Evolutionary conservation across 768 basidiomycete genomes (phyloP).

Genomic region (Collybiopsis confluens): DNA sequence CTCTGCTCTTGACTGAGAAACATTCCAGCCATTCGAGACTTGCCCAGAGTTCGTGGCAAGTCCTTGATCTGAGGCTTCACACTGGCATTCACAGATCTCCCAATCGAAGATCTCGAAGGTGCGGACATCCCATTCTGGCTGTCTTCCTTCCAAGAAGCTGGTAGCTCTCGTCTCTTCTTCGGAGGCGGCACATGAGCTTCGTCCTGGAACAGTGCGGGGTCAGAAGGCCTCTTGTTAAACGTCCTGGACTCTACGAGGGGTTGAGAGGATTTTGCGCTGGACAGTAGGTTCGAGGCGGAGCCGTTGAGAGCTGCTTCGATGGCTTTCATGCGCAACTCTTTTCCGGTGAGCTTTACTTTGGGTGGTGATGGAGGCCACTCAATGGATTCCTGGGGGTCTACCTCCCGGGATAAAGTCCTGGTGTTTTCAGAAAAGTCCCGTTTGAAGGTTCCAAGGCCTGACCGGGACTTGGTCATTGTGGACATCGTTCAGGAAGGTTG

Average conservation of each 20-base stretch:
- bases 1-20: constrained; percentile 84
- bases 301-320: constrained; percentile 54
- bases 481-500: neutral
- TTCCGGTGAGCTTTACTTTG: constrained; percentile 14
- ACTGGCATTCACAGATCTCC: neutral
- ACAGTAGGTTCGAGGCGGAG: constrained; percentile 2
- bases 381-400: neutral
- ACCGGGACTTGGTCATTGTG: constrained; percentile 28
- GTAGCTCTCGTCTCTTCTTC: constrained; percentile 58
- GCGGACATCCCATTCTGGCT: constrained; percentile 3
- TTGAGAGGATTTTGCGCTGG: constrained; percentile 15
- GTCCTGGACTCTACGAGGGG: constrained; percentile 25
- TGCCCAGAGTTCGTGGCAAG: neutral
- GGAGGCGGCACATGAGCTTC: constrained; percentile 20
- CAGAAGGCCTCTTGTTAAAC: constrained; percentile 35
- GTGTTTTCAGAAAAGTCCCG: constrained; percentile 57
- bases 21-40: constrained; percentile 34
- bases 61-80: constrained; percentile 18
- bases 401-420: constrained; percentile 12
- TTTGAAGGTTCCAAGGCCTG: constrained; percentile 56
- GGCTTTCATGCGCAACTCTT: constrained; percentile 43
- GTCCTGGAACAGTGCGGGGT: constrained; percentile 11
- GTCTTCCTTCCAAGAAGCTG: constrained; percentile 41
- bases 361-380: constrained; percentile 10
- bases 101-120: neutral